Base-by-base conservation (phyloP, 768 basidiomycete genomes). In the Galerina marginata region DNA sequence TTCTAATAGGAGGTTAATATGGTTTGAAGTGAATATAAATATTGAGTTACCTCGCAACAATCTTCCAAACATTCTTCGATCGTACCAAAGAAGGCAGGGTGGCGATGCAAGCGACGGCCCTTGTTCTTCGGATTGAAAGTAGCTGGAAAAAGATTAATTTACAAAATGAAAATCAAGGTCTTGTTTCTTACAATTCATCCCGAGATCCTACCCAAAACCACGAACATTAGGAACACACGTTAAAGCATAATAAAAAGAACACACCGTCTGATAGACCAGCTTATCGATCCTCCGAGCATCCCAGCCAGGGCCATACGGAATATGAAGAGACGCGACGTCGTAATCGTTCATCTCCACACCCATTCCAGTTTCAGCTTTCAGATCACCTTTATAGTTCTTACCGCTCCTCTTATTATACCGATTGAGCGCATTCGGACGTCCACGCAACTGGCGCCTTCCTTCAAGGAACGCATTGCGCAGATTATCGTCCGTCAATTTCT, bases 41-140 rank as follows among this genome's bases (percentile, higher is more conserved):
- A 9, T 9, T 15, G 64, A 61, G 7, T 20, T 60, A 84, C 85
- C 77, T 85, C 85, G 69, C 86, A 88, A 62, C 86, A 87, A 54
- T 88, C 87, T 60, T 83, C 84, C 16, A 87, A 55, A 48, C 82
- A 83, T 59, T 89, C 86, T 53, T 77, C 65, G 67, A 84, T 79
- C 0, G 79, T 84, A 6, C 87, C 86, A 60, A 87, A 87, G 71
- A 86, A 88, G 1, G 86, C 86, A 9, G 84, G 81, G 62, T 89
- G 86, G 33, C 86, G 84, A 74, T 89, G 86, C 3, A 89, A 77
- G 2, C 80, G 75, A 11, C 86, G 76, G 10, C 77, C 80, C 62
- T 86, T 83, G 71, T 88, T 87, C 74, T 85, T 86, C 2, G 85
- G 85, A 57, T 87, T 87, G 69, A 80, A 88, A 1, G 84, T 83